Evolutionary conservation across 2,329 filamentous ascomycete genomes (phyloP), one percentile per base, ranked within the genome.

Genomic region (Aspergillus felis): DNA sequence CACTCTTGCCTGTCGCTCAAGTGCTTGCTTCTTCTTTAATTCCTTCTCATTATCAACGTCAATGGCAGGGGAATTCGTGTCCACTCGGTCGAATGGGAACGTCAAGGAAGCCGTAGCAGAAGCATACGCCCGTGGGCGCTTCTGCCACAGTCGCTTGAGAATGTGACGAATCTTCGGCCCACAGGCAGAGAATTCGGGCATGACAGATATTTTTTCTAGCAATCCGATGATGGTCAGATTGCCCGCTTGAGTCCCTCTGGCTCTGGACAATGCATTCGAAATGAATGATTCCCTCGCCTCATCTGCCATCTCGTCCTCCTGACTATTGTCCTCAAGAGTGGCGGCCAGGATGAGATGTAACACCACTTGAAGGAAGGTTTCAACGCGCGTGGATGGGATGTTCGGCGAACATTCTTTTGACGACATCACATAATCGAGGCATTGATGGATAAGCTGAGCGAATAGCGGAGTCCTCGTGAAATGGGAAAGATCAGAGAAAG

Each of bases 291-390:
- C 78, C 51, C 55, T 74, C 12, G 76, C 75, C 22, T 81, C 77
- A 53, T 78, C 76, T 1, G 74, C 72, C 66, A 78, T 74, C 10
- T 79, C 79, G 35, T 81, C 78, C 59, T 87, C 83, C 56, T 81
- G 78, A 14, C 83, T 80, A 66, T 84, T 81, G 67, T 97, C 94
- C 74, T 97, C 94, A 3, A 90, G 79, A 46, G 96, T 87, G 14
- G 92, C 92, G 52, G 97, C 86, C 44, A 97, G 83, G 3, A 91
- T 82, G 10, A 99, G 81, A 72, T 99, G 94, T 32, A 99, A 78
- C 1, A 96, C 87, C 49, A 97, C 89, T 69, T 97, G 93, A 32
- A 97, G 77, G 74, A 96, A 97, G 0, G 91, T 89, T 75, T 99
- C 94, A 8, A 97, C 83, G 54, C 94, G 85, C 1, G 92, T 96